Evolutionary conservation across 2,329 filamentous ascomycete genomes (phyloP).

Genomic region (Aschersonia sp.): DNA sequence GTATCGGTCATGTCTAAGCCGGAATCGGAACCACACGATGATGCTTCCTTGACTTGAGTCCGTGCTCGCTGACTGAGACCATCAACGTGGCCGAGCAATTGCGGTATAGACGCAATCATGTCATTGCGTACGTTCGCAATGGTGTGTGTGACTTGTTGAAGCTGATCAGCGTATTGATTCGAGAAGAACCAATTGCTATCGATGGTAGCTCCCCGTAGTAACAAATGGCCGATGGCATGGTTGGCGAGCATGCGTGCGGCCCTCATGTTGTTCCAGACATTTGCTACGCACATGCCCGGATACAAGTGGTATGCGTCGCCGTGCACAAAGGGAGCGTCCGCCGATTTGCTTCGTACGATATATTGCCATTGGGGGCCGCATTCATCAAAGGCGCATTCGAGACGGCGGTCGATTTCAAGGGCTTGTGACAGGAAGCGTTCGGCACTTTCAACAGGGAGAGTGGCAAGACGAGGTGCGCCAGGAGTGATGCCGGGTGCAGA

Average conservation of each 20-base stretch:
- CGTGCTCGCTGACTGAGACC: not conserved
- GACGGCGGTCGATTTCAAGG: not conserved
- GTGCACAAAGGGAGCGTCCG: not conserved
- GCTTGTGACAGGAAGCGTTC: not conserved
- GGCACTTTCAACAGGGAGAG: not conserved
- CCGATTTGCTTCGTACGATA: not conserved
- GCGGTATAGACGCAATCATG: not conserved
- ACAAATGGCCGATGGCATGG: not conserved
- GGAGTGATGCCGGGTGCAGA: not conserved
- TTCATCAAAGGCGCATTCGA: not conserved
- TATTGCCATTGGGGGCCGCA: not conserved
- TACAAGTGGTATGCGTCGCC: not conserved
- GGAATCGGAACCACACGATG: not conserved
- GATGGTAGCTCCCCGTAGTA: not conserved
- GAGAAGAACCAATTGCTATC: not conserved
- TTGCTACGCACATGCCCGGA: not conserved
- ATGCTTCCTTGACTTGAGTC: not conserved
- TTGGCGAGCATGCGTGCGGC: not conserved
- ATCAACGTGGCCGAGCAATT: not conserved
- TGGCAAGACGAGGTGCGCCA: not conserved
- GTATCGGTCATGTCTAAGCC: not conserved
- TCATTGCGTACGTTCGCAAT: not conserved
- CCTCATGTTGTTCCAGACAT: not conserved
- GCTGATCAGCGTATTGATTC: not conserved
- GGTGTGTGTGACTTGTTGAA: not conserved